Percentiles rank a stretch among this genome's conserved stretches.
phyloP scores from a whole-genome alignment of 2,329 filamentous ascomycete species.

The Arachnomyces sp. region DNA sequence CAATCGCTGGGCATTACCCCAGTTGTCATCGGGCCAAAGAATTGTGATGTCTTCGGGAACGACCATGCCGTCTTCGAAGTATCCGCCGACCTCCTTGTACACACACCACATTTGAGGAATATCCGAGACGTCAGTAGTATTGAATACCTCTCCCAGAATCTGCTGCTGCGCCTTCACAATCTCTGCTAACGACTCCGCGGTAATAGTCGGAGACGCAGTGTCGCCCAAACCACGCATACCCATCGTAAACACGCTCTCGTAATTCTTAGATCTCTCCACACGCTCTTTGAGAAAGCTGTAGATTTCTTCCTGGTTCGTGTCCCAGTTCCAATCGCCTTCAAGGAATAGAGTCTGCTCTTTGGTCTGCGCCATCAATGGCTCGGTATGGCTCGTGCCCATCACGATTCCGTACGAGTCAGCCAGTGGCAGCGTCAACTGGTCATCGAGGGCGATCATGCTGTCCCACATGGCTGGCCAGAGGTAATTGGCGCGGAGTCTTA shows the following conservation, averaged over 20 bases:
- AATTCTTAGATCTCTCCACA: constrained; percentile 56
- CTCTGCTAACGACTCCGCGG: constrained; percentile 52
- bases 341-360: constrained; percentile 26
- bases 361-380: constrained; percentile 59
- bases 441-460: constrained; percentile 65
- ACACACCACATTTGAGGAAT: constrained; percentile 66
- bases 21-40: constrained; percentile 64
- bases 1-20: constrained; percentile 56
- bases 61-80: constrained; percentile 56
- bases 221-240: constrained; percentile 65
- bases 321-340: constrained; percentile 60
- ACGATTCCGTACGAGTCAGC: constrained; percentile 69
- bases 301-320: constrained; percentile 61
- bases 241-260: constrained; percentile 59
- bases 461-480: constrained; percentile 68
- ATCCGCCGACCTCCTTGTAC: constrained; percentile 67
- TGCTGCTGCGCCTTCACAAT: constrained; percentile 55
- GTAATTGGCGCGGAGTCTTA: constrained; percentile 65
- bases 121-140: constrained; percentile 39
- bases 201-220: constrained; percentile 40
- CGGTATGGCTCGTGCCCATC: constrained; percentile 65
- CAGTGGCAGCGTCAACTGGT: constrained; percentile 59
- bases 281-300: constrained; percentile 62
- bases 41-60: constrained; percentile 61
- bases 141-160: constrained; percentile 52